phyloP scores from a whole-genome alignment of 768 basidiomycete genomes.

The Boletus rubescentipes region DNA sequence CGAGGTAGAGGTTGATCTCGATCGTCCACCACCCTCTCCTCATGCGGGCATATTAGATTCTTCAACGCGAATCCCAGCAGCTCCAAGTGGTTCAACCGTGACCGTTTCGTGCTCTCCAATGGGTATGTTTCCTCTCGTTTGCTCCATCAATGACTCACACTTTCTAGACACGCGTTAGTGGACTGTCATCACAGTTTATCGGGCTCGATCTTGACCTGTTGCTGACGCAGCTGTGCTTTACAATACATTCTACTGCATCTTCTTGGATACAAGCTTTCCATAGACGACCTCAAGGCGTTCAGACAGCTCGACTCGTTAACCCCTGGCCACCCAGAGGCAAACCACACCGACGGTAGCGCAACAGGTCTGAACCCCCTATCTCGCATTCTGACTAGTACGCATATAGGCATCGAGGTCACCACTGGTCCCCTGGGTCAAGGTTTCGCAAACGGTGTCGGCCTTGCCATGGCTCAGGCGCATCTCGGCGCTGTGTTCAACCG shows the following conservation, averaged over 20 bases:
- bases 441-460: constrained; percentile 88
- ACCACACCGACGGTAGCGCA: constrained; percentile 59
- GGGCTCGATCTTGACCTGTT: constrained; percentile 1
- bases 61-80: constrained; percentile 85
- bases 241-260: constrained; percentile 93
- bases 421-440: constrained; percentile 97
- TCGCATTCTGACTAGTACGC: constrained; percentile 5
- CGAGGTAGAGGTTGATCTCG: constrained; percentile 44
- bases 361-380: not conserved
- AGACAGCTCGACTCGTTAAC: constrained; percentile 88
- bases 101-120: constrained; percentile 96
- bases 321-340: constrained; percentile 88
- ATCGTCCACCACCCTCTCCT: not conserved
- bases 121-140: constrained; percentile 49
- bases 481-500: constrained; percentile 89
- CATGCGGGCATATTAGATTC: constrained; percentile 48
- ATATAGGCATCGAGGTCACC: constrained; percentile 78
- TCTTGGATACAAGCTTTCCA: constrained; percentile 84
- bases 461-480: constrained; percentile 92
- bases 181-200: not conserved
- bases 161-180: constrained; percentile 68
- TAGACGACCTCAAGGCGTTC: constrained; percentile 93
- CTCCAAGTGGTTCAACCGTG: constrained; percentile 94
- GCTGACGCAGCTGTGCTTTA: constrained; percentile 70
- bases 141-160: constrained; percentile 10